Evolutionary conservation across 345 rosid genomes (phyloP), one percentile per base, ranked within the genome.

Genomic region (Pugionium dolabratum): DNA sequence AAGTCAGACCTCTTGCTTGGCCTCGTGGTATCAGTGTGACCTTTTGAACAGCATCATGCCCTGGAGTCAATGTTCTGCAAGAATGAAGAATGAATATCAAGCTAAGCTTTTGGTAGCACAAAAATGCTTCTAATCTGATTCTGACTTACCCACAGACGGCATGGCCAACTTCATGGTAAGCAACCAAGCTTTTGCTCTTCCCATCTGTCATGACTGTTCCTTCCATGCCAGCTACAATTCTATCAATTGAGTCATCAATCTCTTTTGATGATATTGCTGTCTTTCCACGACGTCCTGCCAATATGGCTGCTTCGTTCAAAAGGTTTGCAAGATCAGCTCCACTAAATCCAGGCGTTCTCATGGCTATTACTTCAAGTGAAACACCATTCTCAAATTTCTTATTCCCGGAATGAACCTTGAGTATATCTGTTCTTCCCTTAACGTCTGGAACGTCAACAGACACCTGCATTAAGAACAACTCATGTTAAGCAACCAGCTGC

Each of bases 301-400:
- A 78, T 74, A 93, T 89, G 8, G 98, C 96, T 47, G 97, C 97
- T 74, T 89, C 98, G 44, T 93, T 93, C 76, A 93, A 81, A 67
- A 92, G 98, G 73, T 92, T 92, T 36, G 97, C 98, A 68, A 92
- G 95, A 85, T 92, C 98, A 42, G 98, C 96, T 61, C 98, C 97
- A 33, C 95, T 89, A 63, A 92, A 89, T 55, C 98, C 98, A 51
- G 98, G 98, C 39, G 98, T 92, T 81, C 98, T 82, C 95, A 89
- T 89, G 51, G 98, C 95, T 65, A 92, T 75, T 4, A 89, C 89
- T 39, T 87, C 95, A 70, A 92, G 95, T 43, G 93, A 87, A 35
- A 89, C 98, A 60, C 91, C 97, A 28, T 79, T 85, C 4, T 87
- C 96, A 51, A 92, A 92, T 68, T 89, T 92, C 86, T 92, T 92